phyloP scores from a whole-genome alignment of 2,329 filamentous ascomycete genomes.

The Paracorniculantispora psalliotae region DNA sequence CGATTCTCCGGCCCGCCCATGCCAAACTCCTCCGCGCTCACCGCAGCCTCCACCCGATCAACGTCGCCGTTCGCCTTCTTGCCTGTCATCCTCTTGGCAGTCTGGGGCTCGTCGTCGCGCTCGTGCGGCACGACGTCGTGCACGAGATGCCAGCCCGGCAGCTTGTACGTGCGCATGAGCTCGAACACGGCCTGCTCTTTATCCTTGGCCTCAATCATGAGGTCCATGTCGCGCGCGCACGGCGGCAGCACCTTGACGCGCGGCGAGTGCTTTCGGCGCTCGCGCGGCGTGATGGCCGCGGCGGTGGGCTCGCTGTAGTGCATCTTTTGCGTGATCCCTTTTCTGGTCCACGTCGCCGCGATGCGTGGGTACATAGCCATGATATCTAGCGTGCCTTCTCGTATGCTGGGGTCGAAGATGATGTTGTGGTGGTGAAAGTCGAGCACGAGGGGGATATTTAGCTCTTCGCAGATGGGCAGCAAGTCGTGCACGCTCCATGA shows the following conservation, averaged over 20 bases:
- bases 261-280: constrained; percentile 79
- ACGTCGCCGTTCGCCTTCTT: constrained; percentile 32
- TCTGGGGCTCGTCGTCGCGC: constrained; percentile 62
- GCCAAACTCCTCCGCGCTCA: constrained; percentile 65
- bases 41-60: constrained; percentile 34
- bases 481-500: constrained; percentile 89
- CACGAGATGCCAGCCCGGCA: constrained; percentile 73
- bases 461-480: constrained; percentile 81
- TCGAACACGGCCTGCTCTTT: constrained; percentile 97
- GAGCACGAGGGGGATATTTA: constrained; percentile 89
- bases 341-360: constrained; percentile 74
- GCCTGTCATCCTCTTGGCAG: constrained; percentile 28
- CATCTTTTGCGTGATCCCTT: constrained; percentile 90
- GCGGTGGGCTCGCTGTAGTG: constrained; percentile 77
- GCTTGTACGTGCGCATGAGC: constrained; percentile 80
- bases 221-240: constrained; percentile 75
- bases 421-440: constrained; percentile 98
- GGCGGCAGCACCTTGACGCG: constrained; percentile 77
- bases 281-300: constrained; percentile 64
- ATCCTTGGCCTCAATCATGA: constrained; percentile 99
- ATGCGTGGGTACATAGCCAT: constrained; percentile 70
- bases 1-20: constrained; percentile 81
- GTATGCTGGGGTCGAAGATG: constrained; percentile 67
- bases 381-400: constrained; percentile 83
- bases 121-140: constrained; percentile 74